These are phyloP conservation scores for Alternaria infectoria DNA, from an alignment of 2,329 filamentous ascomycete species.

Conservation along the genomic window DNA sequence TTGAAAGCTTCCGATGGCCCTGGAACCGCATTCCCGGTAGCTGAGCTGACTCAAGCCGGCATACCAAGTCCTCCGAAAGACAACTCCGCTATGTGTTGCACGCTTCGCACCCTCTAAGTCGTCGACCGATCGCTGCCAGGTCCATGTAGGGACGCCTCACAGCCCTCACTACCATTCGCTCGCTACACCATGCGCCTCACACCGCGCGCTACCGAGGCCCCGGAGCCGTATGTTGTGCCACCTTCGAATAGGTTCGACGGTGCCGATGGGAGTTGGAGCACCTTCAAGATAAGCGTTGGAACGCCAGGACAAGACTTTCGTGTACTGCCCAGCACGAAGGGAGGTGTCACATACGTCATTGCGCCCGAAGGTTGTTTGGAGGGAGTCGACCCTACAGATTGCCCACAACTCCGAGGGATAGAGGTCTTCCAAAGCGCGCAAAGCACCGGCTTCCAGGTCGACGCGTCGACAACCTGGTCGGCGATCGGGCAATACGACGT, in stretches of 20 bases:
- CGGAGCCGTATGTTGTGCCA: conserved; percentile 40
- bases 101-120: background rate
- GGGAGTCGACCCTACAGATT: conserved; percentile 35
- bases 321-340: conserved; percentile 45
- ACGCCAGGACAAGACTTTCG: conserved; percentile 49
- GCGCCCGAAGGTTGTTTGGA: conserved; percentile 45
- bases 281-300: conserved; percentile 50
- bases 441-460: conserved; percentile 41
- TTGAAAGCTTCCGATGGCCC: background rate
- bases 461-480: conserved; percentile 41
- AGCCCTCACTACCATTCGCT: conserved; percentile 1
- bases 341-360: conserved; percentile 39
- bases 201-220: conserved; percentile 22
- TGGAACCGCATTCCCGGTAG: background rate
- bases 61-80: background rate
- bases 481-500: conserved; percentile 41
- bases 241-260: conserved; percentile 47
- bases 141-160: background rate
- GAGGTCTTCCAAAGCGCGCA: conserved; percentile 38
- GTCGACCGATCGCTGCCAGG: background rate
- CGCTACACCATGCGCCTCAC: conserved; percentile 29
- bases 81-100: background rate
- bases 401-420: conserved; percentile 37
- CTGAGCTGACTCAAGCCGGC: background rate
- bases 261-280: conserved; percentile 52